Conservation (phyloP, 805 yeast genomes). For the Monosporozyma unispora region DNA sequence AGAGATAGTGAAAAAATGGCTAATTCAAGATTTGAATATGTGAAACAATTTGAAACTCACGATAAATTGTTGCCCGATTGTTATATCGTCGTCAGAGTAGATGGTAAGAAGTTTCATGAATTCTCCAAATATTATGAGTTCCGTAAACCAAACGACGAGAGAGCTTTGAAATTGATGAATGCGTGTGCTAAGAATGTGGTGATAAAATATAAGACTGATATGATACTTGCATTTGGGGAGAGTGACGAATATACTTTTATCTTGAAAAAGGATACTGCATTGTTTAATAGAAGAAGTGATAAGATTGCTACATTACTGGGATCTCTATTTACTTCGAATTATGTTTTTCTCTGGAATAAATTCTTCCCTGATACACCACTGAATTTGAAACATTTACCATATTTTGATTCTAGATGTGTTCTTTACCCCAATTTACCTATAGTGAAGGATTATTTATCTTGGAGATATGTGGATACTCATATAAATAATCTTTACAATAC, state of each 20-base stretch:
- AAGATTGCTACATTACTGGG: slow-evolving; percentile 78
- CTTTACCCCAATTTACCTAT: slow-evolving; percentile 57
- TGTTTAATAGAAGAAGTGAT: slow-evolving; percentile 75
- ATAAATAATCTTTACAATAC: slow-evolving; percentile 93
- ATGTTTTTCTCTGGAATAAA: slow-evolving; percentile 57
- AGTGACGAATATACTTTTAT: slow-evolving; percentile 91
- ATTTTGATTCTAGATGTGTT: slow-evolving; percentile 88
- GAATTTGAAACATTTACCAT: slow-evolving; percentile 53
- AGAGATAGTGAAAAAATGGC: slow-evolving; percentile 43
- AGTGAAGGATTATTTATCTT: slow-evolving; percentile 74
- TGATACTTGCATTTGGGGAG: slow-evolving; percentile 82
- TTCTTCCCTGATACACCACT: slow-evolving; percentile 46
- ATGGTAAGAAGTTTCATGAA: slow-evolving; percentile 90
- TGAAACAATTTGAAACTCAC: slow-evolving; percentile 69
- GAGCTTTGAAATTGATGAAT: slow-evolving; percentile 77
- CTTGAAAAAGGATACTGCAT: slow-evolving; percentile 47
- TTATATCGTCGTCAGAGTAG: slow-evolving; percentile 75
- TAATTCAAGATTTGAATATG: slow-evolving; percentile 81
- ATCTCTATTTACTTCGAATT: slow-evolving; percentile 70
- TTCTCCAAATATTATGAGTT: slow-evolving; percentile 68
- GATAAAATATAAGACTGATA: slow-evolving; percentile 55
- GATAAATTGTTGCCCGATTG: slow-evolving; percentile 67
- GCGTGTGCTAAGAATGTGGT: slow-evolving; percentile 62
- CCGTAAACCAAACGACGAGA: slow-evolving; percentile 75
- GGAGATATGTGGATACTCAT: slow-evolving; percentile 97